Evolutionary conservation across 2,329 filamentous ascomycete species (phyloP).

Genomic region (Acrocalymma vagum): DNA sequence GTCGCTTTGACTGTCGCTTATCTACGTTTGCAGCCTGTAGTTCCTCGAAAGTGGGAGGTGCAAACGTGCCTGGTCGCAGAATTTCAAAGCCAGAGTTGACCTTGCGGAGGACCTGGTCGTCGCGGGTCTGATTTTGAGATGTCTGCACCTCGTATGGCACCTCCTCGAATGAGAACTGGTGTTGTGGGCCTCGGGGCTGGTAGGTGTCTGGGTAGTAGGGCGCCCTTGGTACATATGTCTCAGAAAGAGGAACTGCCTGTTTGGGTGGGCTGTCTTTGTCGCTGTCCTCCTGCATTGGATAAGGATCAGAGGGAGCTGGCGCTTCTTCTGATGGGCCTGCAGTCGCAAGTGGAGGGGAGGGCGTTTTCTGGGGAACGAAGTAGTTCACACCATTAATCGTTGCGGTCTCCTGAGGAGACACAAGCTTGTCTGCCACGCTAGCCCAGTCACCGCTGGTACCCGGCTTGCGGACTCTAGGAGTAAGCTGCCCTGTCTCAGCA

Average conservation of each 20-base stretch:
- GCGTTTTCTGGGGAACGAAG: slow-evolving; percentile 47
- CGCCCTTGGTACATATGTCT: slow-evolving; percentile 46
- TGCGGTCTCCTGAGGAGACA: slow-evolving; percentile 24
- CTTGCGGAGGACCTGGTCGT: slow-evolving; percentile 48
- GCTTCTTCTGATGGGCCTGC: slow-evolving; percentile 22
- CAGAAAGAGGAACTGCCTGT: slow-evolving; percentile 44
- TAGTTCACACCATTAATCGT: slow-evolving; percentile 47
- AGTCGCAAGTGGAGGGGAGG: slow-evolving; percentile 40
- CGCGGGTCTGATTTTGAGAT: slow-evolving; percentile 34
- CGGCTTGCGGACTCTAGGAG: slow-evolving; percentile 48
- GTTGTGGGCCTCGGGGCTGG: slow-evolving; percentile 46
- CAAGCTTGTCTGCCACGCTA: slow-evolving; percentile 41
- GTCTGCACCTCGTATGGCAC: slow-evolving; percentile 38
- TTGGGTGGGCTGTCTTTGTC: slow-evolving; percentile 33
- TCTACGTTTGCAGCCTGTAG: slow-evolving; percentile 31
- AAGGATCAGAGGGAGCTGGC: slow-evolving; percentile 19
- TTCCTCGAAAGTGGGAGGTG: slow-evolving; percentile 39
- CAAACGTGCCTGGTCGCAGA: slow-evolving; percentile 49
- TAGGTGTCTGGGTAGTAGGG: slow-evolving; percentile 44
- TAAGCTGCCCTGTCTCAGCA: slow-evolving; percentile 60
- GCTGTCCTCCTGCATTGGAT: slow-evolving; percentile 34
- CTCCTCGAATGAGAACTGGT: slow-evolving; percentile 44
- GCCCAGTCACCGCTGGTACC: slow-evolving; percentile 49
- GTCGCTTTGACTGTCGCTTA: slow-evolving; percentile 48
- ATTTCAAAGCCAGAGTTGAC: slow-evolving; percentile 54